Conservation (phyloP, 2,329 filamentous ascomycete species). For the Exophiala sp. region DNA sequence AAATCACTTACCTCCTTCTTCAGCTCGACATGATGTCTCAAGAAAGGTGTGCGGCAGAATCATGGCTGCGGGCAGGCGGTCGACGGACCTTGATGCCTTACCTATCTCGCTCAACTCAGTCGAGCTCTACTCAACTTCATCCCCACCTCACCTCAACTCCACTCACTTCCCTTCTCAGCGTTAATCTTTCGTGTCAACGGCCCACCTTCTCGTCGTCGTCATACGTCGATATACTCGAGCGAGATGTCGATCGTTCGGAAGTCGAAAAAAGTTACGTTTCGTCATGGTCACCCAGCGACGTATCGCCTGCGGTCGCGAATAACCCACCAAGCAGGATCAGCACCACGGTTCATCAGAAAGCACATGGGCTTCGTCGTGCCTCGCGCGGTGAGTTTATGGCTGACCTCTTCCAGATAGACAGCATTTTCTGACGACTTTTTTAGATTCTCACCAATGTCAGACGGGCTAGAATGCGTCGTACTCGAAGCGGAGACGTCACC, state of each 20-base stretch:
- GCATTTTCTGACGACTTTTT: neutral
- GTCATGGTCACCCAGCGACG: too few species aligned
- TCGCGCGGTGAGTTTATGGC: neutral
- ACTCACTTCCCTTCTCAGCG: neutral
- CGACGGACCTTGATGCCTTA: neutral
- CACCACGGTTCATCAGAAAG: too few species aligned
- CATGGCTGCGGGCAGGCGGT: neutral
- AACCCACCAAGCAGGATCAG: too few species aligned
- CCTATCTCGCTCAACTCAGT: neutral
- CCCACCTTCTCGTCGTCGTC: neutral
- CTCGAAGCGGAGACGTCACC: neutral
- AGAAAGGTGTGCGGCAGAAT: neutral
- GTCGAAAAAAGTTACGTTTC: too few species aligned
- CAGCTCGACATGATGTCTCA: neutral
- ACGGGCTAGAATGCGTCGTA: neutral
- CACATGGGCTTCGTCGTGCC: too few species aligned
- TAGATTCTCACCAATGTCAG: neutral
- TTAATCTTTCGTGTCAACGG: neutral
- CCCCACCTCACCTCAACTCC: neutral
- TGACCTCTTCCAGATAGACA: neutral
- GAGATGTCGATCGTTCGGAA: neutral
- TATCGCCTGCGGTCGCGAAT: too few species aligned
- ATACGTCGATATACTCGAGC: neutral
- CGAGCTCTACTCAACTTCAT: neutral
- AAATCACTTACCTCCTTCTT: slow-evolving; percentile 1